Percentiles rank a stretch among this genome's conserved stretches.
Conservation (phyloP, 78 protist genomes). For the Dictyostelium discoideum region DNA sequence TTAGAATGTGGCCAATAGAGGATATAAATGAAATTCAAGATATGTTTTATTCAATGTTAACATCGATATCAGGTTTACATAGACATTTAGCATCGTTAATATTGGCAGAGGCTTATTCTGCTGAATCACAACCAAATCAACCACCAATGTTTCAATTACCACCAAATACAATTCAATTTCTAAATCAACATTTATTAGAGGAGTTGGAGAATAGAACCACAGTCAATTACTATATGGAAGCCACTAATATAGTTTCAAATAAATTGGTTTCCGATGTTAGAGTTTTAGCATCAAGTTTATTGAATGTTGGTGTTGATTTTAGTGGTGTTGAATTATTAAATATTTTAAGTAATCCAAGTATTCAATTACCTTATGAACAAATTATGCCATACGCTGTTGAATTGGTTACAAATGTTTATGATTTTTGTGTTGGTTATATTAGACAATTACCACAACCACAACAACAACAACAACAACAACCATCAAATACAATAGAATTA, state of each 20-base stretch:
- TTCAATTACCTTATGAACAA: background rate
- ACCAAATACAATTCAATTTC: background rate
- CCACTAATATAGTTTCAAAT: conserved; percentile 5
- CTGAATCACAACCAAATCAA: background rate
- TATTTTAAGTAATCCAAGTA: background rate
- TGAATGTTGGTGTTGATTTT: conserved; percentile 53
- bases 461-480: too few species aligned
- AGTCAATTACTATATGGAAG: conserved; percentile 15
- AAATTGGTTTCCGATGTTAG: conserved; percentile 30
- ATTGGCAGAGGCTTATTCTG: conserved; percentile 1
- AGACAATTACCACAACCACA: background rate
- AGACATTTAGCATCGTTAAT: conserved; percentile 53
- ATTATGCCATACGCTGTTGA: conserved; percentile 16
- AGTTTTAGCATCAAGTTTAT: conserved; percentile 20
- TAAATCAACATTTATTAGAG: background rate
- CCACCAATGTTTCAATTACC: conserved; percentile 11
- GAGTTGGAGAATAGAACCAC: background rate
- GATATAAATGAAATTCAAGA: background rate
- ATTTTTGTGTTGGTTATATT: conserved; percentile 23
- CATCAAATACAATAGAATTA: background rate
- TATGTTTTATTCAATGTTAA: conserved; percentile 8
- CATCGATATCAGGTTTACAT: conserved; percentile 24
- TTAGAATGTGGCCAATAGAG: conserved; percentile 59
- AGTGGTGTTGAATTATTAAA: conserved; percentile 20
- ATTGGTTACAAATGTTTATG: conserved; percentile 32